These are phyloP conservation scores for Wallacemonas sp. DNA, from an alignment of 208 protist genomes.

Conservation along the genomic window DNA sequence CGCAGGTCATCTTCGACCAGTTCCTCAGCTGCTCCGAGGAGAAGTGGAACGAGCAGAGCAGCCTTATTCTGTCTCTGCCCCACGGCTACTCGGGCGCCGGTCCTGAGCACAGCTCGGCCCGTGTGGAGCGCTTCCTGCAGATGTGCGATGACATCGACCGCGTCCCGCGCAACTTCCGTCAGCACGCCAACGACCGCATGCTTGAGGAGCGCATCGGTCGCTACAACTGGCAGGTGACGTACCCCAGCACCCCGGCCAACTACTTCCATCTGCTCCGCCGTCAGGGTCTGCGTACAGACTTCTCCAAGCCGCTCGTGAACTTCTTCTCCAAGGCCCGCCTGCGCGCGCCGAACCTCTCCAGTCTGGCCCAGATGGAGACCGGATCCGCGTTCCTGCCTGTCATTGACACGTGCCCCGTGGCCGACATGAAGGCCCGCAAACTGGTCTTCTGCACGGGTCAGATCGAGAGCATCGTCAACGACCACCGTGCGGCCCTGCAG, in stretches of 20 bases:
- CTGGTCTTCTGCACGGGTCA: slow-evolving; percentile 98
- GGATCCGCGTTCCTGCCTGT: slow-evolving; percentile 76
- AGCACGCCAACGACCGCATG: slow-evolving; percentile 55
- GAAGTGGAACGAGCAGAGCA: slow-evolving; percentile 96
- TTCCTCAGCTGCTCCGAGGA: slow-evolving; percentile 92
- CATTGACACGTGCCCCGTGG: slow-evolving; percentile 47
- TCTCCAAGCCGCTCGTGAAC: slow-evolving; percentile 98
- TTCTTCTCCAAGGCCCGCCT: slow-evolving; percentile 94
- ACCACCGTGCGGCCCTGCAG: slow-evolving; percentile 60
- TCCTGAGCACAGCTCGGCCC: slow-evolving; percentile 97
- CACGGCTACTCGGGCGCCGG: slow-evolving; percentile 98
- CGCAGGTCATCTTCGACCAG: slow-evolving; percentile 99
- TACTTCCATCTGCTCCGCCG: slow-evolving; percentile 99
- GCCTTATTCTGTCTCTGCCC: slow-evolving; percentile 96
- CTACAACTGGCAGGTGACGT: slow-evolving; percentile 95
- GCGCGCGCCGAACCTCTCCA: slow-evolving; percentile 89
- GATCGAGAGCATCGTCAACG: slow-evolving; percentile 97
- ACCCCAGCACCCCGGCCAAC: slow-evolving; percentile 97
- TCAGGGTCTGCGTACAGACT: slow-evolving; percentile 95
- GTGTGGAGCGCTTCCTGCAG: slow-evolving; percentile 98
- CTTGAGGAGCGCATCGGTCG: slow-evolving; percentile 75
- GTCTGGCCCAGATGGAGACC: slow-evolving; percentile 69
- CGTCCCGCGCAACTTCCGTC: slow-evolving; percentile 72
- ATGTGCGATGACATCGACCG: slow-evolving; percentile 91
- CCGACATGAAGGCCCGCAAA: slow-evolving; percentile 68